Percentiles rank a stretch among this genome's conserved stretches.
phyloP scores from a whole-genome alignment of 2,329 filamentous ascomycete species.

The Pseudofabraea citricarpa region DNA sequence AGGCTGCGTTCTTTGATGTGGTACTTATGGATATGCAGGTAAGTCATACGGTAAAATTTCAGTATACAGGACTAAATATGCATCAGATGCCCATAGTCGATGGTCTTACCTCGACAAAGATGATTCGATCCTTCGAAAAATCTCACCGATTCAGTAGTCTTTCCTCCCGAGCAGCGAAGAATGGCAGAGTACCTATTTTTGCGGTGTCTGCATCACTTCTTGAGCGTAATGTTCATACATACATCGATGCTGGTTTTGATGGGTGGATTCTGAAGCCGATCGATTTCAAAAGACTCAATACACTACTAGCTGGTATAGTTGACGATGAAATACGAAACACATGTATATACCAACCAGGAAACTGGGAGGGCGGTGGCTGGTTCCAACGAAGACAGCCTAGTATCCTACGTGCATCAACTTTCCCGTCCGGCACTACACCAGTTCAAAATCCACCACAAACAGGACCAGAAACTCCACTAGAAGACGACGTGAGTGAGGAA shows the following conservation, averaged over 20 bases:
- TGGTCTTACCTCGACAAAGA: conserved; percentile 74
- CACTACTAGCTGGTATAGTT: conserved; percentile 65
- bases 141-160: conserved; percentile 41
- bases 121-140: conserved; percentile 72
- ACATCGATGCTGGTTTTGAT: conserved; percentile 77
- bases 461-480: not conserved
- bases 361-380: conserved; percentile 88
- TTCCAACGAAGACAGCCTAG: conserved; percentile 38
- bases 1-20: conserved; percentile 62
- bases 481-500: conserved; percentile 5
- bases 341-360: conserved; percentile 65
- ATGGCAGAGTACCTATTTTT: conserved; percentile 73
- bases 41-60: conserved; percentile 24
- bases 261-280: conserved; percentile 90
- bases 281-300: conserved; percentile 69
- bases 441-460: conserved; percentile 3
- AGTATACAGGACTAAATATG: not conserved
- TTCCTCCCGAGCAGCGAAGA: conserved; percentile 53
- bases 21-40: conserved; percentile 94
- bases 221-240: conserved; percentile 63
- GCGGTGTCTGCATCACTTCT: conserved; percentile 80
- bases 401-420: conserved; percentile 1
- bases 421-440: conserved; percentile 8
- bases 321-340: conserved; percentile 51
- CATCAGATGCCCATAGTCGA: conserved; percentile 86